A percentile compares a stretch with the other conserved stretches of the same genome.
phyloP scores from a whole-genome alignment of 139 green algal species.

The Auxenochlorella pyrenoidosa region DNA sequence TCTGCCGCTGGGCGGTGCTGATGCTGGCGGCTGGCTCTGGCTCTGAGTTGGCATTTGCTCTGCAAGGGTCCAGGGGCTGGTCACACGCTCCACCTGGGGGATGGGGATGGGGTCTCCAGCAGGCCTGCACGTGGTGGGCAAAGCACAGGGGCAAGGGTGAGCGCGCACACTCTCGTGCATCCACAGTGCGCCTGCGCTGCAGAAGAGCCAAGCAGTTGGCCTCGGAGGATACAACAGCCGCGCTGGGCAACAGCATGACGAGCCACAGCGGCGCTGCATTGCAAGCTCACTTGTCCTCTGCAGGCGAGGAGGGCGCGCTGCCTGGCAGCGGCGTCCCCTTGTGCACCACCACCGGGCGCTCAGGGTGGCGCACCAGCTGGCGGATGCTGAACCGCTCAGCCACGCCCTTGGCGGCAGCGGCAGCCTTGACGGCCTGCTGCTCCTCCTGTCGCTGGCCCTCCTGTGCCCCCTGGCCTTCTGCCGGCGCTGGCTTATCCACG shows the following conservation, averaged over 20 bases:
- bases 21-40: constrained; percentile 1
- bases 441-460: neutral
- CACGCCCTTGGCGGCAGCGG: constrained; percentile 3
- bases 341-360: constrained; percentile 42
- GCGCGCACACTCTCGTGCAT: neutral
- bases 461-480: neutral
- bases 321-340: constrained; percentile 46
- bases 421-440: neutral
- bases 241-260: too few species aligned
- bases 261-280: neutral
- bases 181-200: neutral
- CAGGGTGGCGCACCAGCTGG: constrained; percentile 35
- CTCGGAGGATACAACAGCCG: too few species aligned
- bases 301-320: neutral
- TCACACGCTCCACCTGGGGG: constrained; percentile 36
- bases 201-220: too few species aligned
- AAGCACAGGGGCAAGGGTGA: neutral
- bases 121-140: neutral
- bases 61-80: constrained; percentile 40
- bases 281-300: neutral
- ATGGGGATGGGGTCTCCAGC: constrained; percentile 16
- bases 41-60: constrained; percentile 26
- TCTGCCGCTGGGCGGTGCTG: neutral
- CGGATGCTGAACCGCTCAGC: constrained; percentile 46
- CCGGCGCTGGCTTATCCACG: neutral